Conservation (phyloP, 1,139 yeast species). For the Pichia sp. region DNA sequence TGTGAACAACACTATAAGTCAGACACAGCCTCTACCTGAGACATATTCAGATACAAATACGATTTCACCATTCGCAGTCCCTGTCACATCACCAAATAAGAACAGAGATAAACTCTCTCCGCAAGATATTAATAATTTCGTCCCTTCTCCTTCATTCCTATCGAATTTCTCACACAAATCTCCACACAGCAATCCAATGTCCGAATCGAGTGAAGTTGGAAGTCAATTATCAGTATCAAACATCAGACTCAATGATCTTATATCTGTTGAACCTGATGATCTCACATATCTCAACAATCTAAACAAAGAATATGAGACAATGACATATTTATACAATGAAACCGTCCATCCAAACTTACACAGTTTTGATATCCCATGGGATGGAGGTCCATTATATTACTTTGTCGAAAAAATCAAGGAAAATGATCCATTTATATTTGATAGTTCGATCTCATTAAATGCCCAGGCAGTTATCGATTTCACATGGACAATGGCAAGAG, state of each 20-base stretch:
- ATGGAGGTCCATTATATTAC: slow-evolving; percentile 13
- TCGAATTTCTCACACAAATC: not conserved
- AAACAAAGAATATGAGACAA: slow-evolving; percentile 1
- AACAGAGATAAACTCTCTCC: not conserved
- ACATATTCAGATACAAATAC: too few relatives aligned
- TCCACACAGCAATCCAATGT: not conserved
- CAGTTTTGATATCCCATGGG: slow-evolving; percentile 15
- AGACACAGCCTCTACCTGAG: too few relatives aligned
- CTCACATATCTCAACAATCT: not conserved
- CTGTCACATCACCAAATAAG: not conserved
- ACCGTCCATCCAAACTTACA: slow-evolving; percentile 8
- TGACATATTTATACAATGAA: not conserved
- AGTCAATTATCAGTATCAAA: slow-evolving; percentile 5
- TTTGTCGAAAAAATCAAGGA: slow-evolving; percentile 11
- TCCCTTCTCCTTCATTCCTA: not conserved
- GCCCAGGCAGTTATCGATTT: slow-evolving; percentile 17
- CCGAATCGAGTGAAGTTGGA: slow-evolving; percentile 8
- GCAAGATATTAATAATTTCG: not conserved
- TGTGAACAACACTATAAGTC: too few relatives aligned
- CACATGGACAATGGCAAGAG: slow-evolving; percentile 20
- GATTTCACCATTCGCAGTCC: not conserved
- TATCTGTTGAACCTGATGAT: slow-evolving; percentile 10
- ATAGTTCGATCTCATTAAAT: slow-evolving; percentile 3
- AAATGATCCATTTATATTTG: slow-evolving; percentile 16
- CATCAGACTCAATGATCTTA: slow-evolving; percentile 7